Base-by-base conservation (phyloP, 2,329 filamentous ascomycete species). In the Ceratocystis lukuohia region DNA sequence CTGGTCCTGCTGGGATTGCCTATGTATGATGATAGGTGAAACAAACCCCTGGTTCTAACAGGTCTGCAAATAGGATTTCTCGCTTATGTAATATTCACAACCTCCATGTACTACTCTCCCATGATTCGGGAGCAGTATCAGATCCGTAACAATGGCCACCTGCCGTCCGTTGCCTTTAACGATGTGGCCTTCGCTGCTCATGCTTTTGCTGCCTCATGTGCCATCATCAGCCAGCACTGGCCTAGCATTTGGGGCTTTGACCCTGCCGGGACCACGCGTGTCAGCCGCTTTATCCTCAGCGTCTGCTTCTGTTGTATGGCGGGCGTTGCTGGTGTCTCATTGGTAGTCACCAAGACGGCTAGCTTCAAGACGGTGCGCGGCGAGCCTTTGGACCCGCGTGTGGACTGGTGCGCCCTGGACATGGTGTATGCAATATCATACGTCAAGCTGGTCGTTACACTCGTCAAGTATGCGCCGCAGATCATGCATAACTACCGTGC, bases 391-490 rank as follows among this genome's bases (percentile, higher is more conserved):
- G 72, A 70, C 75, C 80, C 2, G 72, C 71, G 33, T 75, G 71
- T 50, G 44, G 77, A 78, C 64, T 87, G 84, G 84, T 81, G 82
- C 65, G 84, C 80, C 76, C 80, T 88, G 53, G 85, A 88, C 71
- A 79, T 84, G 64, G 79, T 84, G 62, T 85, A 86, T 72, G 83
- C 88, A 12, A 78, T 95, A 41, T 90, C 89, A 53, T 95, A 95
- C 74, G 87, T 96, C 73, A 99, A 99, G 77, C 80, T 99, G 44
- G 75, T 92, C 65, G 84, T 96, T 70, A 96, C 93, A 0, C 78
- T 96, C 30, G 83, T 96, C 76, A 99, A 99, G 77, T 97, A 96
- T 76, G 86, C 90, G 61, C 94, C 94, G 4, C 91, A 96, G 79
- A 84, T 89, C 46, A 80, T 88, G 72, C 81, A 88, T 71, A 97